Base-by-base conservation (phyloP, 1,284 basidiomycete species). In the Kalmanozyma brasiliensis region DNA sequence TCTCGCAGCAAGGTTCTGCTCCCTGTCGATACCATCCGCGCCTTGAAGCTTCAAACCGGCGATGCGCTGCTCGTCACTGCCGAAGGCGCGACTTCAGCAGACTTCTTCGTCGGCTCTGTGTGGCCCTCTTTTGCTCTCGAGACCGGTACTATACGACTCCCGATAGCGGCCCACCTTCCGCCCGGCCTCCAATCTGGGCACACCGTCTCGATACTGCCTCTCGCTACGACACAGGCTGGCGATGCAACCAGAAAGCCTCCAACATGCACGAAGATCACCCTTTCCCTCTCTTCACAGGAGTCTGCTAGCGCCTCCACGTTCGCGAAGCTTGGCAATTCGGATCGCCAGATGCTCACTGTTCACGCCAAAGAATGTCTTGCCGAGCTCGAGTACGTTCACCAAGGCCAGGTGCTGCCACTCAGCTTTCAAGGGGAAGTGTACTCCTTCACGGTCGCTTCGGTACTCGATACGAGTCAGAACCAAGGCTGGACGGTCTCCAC, bases 391-490 rank as follows among this genome's bases (percentile, higher is more conserved):
- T 63, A 24, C 23, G 9, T 49, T 30, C 45, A 43, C 35, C 42
- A 41, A 3, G 52, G 48, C 19, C 55, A 58, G 24, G 37, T 26
- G 16, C 11, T 61, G 13, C 43, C 56, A 10, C 19, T 69, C 35
- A 40, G 40, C 17, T 60, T 63, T 8, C 73, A 61, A 22, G 66
- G 63, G 17, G 20, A 22, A 2, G 34, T 61, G 8, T 51, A 33
- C 20, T 20, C 46, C 34, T 33, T 45, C 19, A 14, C 0, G 16
- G 23, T 52, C 19, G 23, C 44, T 2, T 23, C 2, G 19, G 1
- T 67, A 92, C 91, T 91, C 35, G 89, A 91, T 74, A 83, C 90
- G 19, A 90, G 89, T 90, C 79, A 84, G 85, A 4, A 69, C 92
- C 49, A 85, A 89, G 64, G 84, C 91, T 26, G 78, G 82, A n/a